Base-by-base conservation (phyloP, 2,329 filamentous ascomycete genomes). In the Talaromyces sp. region DNA sequence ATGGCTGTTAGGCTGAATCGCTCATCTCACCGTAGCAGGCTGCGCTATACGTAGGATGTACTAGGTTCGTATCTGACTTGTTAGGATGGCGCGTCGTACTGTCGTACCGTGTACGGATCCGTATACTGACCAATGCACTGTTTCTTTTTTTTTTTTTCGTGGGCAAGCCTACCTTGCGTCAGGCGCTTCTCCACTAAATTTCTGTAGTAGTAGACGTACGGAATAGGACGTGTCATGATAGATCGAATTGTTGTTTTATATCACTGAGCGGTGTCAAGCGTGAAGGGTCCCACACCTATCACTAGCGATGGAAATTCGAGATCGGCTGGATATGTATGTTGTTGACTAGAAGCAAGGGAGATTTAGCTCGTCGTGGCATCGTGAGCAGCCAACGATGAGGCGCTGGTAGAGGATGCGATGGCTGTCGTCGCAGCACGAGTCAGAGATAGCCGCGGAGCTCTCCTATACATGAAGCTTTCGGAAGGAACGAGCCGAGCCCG, bases 401-500 rank as follows among this genome's bases (percentile, higher is more conserved):
- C n/a, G 14, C 8, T 7, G 16, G 36, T 16, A 40, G 16, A n/a
- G 34, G 4, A 16, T n/a, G 8, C 14, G 16, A n/a, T 16, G 33
- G 12, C 23, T 23, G 23, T 23, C 23, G 23, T 23, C 23, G 23
- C 23, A 23, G 23, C 23, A 23, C 23, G 23, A 23, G 23, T 23
- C 23, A 23, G 36, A 40, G 34, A 16, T 33, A 33, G 31, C 8
- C 7, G 36, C 5, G 36, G 33, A 36, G 10, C 9, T 36, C 33
- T 10, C 33, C 33, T 36, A 36, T 36, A 40, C 36, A 40, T 40
- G 44, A 27, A 47, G 23, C 54, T 61, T 57, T 57, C 60, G 55
- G 60, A 58, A 61, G 60, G 60, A 56, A 58, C 60, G 60, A 61
- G 28, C 60, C 60, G 60, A 44, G 10, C 33, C 18, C 16, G 33